phyloP scores from a whole-genome alignment of 1,139 yeast genomes.

The Kodamaea sp. region DNA sequence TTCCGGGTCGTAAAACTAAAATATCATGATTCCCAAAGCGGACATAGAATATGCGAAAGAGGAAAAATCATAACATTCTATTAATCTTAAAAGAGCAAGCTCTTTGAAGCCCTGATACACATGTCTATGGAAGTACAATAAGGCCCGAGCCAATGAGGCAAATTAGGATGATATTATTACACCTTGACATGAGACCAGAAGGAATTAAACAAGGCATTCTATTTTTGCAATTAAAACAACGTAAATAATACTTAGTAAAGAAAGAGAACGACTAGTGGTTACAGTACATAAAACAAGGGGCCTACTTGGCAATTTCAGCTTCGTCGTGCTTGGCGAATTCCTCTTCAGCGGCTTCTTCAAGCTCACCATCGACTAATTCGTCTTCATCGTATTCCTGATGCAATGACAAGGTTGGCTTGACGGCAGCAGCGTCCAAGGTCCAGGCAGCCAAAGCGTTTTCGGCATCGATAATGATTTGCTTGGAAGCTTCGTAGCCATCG shows the following conservation, averaged over 20 bases:
- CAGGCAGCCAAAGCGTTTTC: constrained; percentile 94
- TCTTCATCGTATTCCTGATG: constrained; percentile 75
- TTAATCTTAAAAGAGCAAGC: not conserved
- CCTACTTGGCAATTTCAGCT: constrained; percentile 13
- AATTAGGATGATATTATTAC: no score
- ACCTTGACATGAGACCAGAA: no score
- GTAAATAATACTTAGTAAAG: constrained; percentile 9
- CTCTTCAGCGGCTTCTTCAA: constrained; percentile 46
- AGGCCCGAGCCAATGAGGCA: no score
- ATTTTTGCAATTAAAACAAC: constrained; percentile 3
- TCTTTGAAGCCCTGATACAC: no score
- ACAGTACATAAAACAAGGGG: not conserved
- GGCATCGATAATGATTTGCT: constrained; percentile 96
- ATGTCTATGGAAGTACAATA: no score
- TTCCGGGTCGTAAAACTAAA: not conserved
- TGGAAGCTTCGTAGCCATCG: constrained; percentile 97
- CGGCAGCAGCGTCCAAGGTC: constrained; percentile 95
- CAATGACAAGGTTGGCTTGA: constrained; percentile 89
- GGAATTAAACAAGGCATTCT: no score
- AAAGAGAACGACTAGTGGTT: constrained; percentile 2
- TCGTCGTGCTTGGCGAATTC: constrained; percentile 45
- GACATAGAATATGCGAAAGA: not conserved
- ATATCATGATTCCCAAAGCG: not conserved
- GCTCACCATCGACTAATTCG: constrained; percentile 57
- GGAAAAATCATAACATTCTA: not conserved